phyloP scores from a whole-genome alignment of 495 filamentous ascomycete species.

The Paragyromitra xinjiangensis region DNA sequence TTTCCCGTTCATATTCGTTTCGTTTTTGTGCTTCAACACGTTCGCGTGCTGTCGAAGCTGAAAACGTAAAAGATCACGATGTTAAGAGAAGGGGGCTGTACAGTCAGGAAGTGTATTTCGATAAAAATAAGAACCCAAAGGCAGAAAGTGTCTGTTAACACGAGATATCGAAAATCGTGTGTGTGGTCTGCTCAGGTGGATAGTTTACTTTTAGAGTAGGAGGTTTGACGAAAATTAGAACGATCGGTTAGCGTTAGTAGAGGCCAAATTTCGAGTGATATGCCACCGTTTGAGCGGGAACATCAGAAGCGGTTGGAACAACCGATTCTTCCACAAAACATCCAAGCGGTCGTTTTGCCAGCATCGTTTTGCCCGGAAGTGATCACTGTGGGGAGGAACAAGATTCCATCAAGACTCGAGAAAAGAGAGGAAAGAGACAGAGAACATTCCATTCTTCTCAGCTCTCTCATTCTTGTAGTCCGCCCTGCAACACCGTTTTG shows the following conservation, averaged over 20 bases:
- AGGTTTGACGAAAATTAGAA: slow-evolving; percentile 10
- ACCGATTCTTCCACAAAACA: slow-evolving; percentile 27
- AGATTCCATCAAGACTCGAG: slow-evolving; percentile 30
- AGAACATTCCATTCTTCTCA: slow-evolving; percentile 44
- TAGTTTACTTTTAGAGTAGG: not conserved
- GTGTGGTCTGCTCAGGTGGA: not conserved
- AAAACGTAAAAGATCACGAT: slow-evolving; percentile 21
- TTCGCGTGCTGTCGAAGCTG: slow-evolving; percentile 6
- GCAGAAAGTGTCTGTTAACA: not conserved
- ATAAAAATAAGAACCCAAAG: slow-evolving; percentile 21
- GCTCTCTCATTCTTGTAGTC: slow-evolving; percentile 55
- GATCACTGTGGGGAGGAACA: slow-evolving; percentile 8
- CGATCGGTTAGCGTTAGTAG: slow-evolving; percentile 16
- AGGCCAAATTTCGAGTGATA: slow-evolving; percentile 35
- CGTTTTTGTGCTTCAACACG: slow-evolving; percentile 23
- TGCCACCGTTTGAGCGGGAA: slow-evolving; percentile 22
- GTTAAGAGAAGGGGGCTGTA: slow-evolving; percentile 14
- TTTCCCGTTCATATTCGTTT: slow-evolving; percentile 3
- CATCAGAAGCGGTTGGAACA: slow-evolving; percentile 38
- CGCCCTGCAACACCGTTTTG: slow-evolving; percentile 57
- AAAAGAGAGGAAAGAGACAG: slow-evolving; percentile 29
- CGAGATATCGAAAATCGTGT: not conserved
- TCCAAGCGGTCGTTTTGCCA: slow-evolving; percentile 46
- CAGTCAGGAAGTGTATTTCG: slow-evolving; percentile 17
- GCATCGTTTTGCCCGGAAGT: slow-evolving; percentile 34